phyloP scores from a whole-genome alignment of 2,329 filamentous ascomycete genomes.

The Trichocomaceae sp. region DNA sequence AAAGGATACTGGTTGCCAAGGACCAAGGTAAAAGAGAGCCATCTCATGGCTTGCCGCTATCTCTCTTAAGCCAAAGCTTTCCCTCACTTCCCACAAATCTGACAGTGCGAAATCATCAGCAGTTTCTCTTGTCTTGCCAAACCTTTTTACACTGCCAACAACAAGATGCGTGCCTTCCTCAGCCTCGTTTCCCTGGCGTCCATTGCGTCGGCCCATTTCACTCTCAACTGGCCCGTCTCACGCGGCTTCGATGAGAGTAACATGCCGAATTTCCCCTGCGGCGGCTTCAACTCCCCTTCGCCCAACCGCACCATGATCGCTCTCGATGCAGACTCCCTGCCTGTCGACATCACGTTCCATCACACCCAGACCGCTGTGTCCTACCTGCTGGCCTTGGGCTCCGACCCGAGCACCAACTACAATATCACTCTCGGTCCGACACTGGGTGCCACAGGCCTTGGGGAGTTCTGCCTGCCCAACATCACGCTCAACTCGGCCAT shows the following conservation, averaged over 20 bases:
- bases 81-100: neutral
- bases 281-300: conserved; percentile 40
- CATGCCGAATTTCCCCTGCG: conserved; percentile 45
- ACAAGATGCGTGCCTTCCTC: conserved; percentile 8
- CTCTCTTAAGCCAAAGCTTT: neutral
- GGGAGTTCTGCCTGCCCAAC: conserved; percentile 59
- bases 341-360: conserved; percentile 47
- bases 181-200: conserved; percentile 35
- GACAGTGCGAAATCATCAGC: neutral
- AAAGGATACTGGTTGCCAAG: neutral
- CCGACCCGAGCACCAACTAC: conserved; percentile 53
- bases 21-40: neutral
- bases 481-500: conserved; percentile 36
- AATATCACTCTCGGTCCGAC: conserved; percentile 61
- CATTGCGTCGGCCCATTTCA: conserved; percentile 50
- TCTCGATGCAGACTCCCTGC: conserved; percentile 42
- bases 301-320: conserved; percentile 45
- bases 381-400: conserved; percentile 49
- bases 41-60: too few relatives aligned
- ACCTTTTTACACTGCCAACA: conserved; percentile 8
- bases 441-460: conserved; percentile 54
- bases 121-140: neutral
- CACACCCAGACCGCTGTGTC: conserved; percentile 49
- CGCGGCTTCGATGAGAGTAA: conserved; percentile 46
- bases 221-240: conserved; percentile 46